These are phyloP conservation scores for Ophiostoma piceae DNA, from an alignment of 2,329 filamentous ascomycete genomes.

Conservation along the genomic window DNA sequence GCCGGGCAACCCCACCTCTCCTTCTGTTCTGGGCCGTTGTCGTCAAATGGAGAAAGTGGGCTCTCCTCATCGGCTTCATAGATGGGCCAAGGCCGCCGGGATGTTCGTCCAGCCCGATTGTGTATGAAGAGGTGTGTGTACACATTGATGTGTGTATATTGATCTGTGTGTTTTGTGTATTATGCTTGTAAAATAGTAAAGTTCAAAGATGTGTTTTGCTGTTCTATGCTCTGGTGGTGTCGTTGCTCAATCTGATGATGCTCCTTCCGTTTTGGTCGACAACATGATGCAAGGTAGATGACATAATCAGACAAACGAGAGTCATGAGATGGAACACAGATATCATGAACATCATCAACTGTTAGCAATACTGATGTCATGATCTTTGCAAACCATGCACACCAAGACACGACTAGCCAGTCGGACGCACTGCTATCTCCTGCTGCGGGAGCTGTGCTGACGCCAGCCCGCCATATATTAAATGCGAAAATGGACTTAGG, in stretches of 20 bases:
- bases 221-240: not conserved
- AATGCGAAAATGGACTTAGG: not conserved
- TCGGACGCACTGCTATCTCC: not conserved
- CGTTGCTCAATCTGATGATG: not conserved
- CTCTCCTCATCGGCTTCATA: conserved; percentile 8
- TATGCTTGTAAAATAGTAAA: no score
- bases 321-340: not conserved
- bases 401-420: not conserved
- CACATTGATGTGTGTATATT: not conserved
- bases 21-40: not conserved
- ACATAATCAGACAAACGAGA: not conserved
- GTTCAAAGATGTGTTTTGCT: not conserved
- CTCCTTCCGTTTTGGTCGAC: not conserved
- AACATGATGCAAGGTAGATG: no score
- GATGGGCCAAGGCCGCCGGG: not conserved
- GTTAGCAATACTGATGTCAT: not conserved
- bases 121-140: not conserved
- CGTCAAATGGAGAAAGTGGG: not conserved
- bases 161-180: not conserved
- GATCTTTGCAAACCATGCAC: not conserved
- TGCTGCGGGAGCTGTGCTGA: not conserved
- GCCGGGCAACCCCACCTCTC: not conserved
- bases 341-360: not conserved
- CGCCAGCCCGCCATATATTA: not conserved
- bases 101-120: not conserved